Base-by-base conservation (phyloP, 768 basidiomycete genomes). In the Tubosaeta sp. region DNA sequence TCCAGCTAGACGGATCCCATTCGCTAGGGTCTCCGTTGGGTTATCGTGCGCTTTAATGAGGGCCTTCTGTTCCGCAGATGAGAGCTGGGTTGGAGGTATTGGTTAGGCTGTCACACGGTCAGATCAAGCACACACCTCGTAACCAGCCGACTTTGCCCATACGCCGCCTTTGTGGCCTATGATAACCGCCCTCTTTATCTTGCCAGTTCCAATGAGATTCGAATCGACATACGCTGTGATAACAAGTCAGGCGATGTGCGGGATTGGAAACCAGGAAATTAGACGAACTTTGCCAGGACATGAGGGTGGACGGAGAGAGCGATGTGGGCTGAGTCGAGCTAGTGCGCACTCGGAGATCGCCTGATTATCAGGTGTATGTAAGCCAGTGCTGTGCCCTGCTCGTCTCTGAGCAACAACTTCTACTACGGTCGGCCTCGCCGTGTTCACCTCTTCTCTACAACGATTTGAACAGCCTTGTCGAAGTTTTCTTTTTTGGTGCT, bases 251-350 rank as follows among this genome's bases (percentile, higher is more conserved):
- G 54, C 9, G 4, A 26, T 16, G 19, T 26, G 14, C 9, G 0
- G 5, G 8, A 2, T n/a, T 11, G 5, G 9, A 1, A 37, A 31
- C 1, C 8, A 19, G 11, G 27, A 38, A 14, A 22, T 27, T 6
- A 41, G 64, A 89, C 86, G 33, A 55, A 88, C 85, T 57, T 83
- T 86, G 83, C 85, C 86, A 87, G 63, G 85, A 86, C 86, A 88
- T 86, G 43, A 48, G 29, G 33, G 38, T 27, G 14, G 50, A 52
- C 63, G 33, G 46, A 53, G 56, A 42, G 43, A 44, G 48, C 33
- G 34, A 44, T 13, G 37, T 38, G 44, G 43, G 27, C 9, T 45
- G 31, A 10, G 50, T 53, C 19, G 39, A 29, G 27, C 27, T 43
- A 38, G 55, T 55, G 37, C 19, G 27, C 19, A 42, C 31, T 51